phyloP scores from a whole-genome alignment of 2,329 filamentous ascomycete genomes.

The Penicillium sp. region DNA sequence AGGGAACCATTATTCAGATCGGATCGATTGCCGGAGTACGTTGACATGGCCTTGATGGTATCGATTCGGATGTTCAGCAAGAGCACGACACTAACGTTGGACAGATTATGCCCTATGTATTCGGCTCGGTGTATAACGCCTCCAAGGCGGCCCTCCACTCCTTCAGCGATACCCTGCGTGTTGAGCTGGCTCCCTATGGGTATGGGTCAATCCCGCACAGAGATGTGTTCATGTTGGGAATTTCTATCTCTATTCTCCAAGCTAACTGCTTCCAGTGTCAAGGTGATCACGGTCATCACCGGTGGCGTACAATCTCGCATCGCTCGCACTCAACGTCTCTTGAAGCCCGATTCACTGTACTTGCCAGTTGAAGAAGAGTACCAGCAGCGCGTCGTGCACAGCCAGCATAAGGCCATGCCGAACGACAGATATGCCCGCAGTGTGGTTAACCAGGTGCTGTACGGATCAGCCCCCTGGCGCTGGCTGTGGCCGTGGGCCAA shows the following conservation, averaged over 20 bases:
- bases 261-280: slow-evolving; percentile 32
- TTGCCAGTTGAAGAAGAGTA: slow-evolving; percentile 49
- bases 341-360: slow-evolving; percentile 48
- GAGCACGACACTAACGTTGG: not conserved
- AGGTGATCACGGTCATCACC: slow-evolving; percentile 51
- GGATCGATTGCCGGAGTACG: slow-evolving; percentile 40
- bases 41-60: not conserved
- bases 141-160: slow-evolving; percentile 55
- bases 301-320: slow-evolving; percentile 57
- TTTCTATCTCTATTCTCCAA: not conserved
- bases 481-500: slow-evolving; percentile 46
- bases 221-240: not conserved
- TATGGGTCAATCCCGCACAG: slow-evolving; percentile 15
- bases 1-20: slow-evolving; percentile 43
- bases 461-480: slow-evolving; percentile 40
- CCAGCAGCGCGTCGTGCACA: slow-evolving; percentile 46
- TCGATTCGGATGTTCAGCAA: too few relatives aligned
- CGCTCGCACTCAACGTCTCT: slow-evolving; percentile 45
- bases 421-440: slow-evolving; percentile 49
- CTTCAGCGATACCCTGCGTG: slow-evolving; percentile 53
- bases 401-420: slow-evolving; percentile 49
- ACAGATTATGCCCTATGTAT: slow-evolving; percentile 40
- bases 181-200: slow-evolving; percentile 50
- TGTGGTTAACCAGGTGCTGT: slow-evolving; percentile 50
- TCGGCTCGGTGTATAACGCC: slow-evolving; percentile 50